Evolutionary conservation across 2,329 filamentous ascomycete genomes (phyloP).

Genomic region (Ophiostoma sp.): DNA sequence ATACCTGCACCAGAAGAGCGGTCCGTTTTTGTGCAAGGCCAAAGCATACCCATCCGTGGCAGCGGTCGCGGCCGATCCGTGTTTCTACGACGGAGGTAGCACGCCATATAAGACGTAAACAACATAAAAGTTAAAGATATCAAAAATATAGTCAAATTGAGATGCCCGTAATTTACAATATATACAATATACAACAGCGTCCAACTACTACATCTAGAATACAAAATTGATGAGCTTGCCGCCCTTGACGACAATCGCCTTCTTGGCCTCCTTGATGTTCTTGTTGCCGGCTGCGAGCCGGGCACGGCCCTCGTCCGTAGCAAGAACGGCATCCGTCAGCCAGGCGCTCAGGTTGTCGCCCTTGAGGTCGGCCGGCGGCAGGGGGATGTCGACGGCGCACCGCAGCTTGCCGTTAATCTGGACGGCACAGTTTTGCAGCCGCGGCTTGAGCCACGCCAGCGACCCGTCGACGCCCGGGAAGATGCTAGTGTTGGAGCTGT

Average conservation of each 20-base stretch:
- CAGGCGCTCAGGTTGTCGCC: slow-evolving; percentile 51
- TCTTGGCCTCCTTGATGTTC: slow-evolving; percentile 51
- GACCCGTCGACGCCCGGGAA: slow-evolving; percentile 58
- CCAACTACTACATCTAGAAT: slow-evolving; percentile 33
- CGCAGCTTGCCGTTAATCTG: slow-evolving; percentile 76
- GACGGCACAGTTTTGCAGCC: slow-evolving; percentile 57
- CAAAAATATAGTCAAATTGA: background rate
- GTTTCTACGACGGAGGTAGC: slow-evolving; percentile 30
- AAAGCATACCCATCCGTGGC: slow-evolving; percentile 40
- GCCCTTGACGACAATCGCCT: slow-evolving; percentile 60
- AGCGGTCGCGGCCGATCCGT: slow-evolving; percentile 47
- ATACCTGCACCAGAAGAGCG: slow-evolving; percentile 30
- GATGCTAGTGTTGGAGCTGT: slow-evolving; percentile 22
- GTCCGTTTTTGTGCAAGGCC: slow-evolving; percentile 28
- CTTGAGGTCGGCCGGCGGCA: slow-evolving; percentile 41
- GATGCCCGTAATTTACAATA: slow-evolving; percentile 1
- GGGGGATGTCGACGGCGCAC: slow-evolving; percentile 60
- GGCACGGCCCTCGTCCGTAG: slow-evolving; percentile 54
- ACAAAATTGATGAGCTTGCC: slow-evolving; percentile 74
- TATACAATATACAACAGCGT: background rate
- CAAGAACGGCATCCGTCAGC: slow-evolving; percentile 57
- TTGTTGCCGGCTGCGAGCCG: slow-evolving; percentile 47
- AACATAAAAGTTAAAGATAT: too few species aligned
- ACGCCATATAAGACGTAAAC: too few species aligned
- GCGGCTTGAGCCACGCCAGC: slow-evolving; percentile 45